Conservation (phyloP, 83 land plant species). For the Diphasiastrum complanatum region DNA sequence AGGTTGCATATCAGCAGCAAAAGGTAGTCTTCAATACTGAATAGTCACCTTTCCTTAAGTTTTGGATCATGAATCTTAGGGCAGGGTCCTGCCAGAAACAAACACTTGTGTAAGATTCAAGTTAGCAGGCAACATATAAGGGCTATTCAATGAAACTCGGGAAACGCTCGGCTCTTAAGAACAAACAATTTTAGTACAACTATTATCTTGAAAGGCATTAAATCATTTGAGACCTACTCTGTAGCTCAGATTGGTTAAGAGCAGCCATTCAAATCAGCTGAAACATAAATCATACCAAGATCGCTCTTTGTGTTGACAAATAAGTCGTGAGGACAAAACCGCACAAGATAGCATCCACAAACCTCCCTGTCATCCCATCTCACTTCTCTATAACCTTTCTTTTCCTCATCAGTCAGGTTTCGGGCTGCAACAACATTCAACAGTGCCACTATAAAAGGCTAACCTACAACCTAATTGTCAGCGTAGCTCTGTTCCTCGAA, state of each 20-base stretch:
- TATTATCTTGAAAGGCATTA: too few relatives aligned
- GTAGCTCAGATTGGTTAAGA: not conserved
- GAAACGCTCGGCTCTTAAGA: too few relatives aligned
- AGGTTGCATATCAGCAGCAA: slow-evolving; percentile 1
- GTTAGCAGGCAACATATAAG: not conserved
- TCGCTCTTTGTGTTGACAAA: slow-evolving; percentile 89
- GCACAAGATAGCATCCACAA: slow-evolving; percentile 72
- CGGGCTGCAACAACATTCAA: slow-evolving; percentile 74
- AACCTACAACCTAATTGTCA: too few relatives aligned
- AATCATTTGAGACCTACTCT: not conserved
- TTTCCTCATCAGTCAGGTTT: slow-evolving; percentile 85
- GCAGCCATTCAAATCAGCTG: not conserved
- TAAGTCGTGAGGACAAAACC: slow-evolving; percentile 91
- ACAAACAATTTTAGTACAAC: too few relatives aligned
- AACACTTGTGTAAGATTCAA: not conserved
- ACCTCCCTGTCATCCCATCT: slow-evolving; percentile 92
- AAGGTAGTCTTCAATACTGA: slow-evolving; percentile 11
- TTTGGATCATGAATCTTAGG: slow-evolving; percentile 73
- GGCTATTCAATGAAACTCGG: too few relatives aligned
- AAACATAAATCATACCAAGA: slow-evolving; percentile 45
- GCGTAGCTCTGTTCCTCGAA: too few relatives aligned
- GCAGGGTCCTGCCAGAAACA: slow-evolving; percentile 60
- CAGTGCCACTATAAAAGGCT: too few relatives aligned
- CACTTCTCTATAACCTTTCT: slow-evolving; percentile 60
- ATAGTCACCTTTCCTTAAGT: slow-evolving; percentile 75